Base-by-base conservation (phyloP, 108 stramenopile species). In the Skeletonema marinoi region DNA sequence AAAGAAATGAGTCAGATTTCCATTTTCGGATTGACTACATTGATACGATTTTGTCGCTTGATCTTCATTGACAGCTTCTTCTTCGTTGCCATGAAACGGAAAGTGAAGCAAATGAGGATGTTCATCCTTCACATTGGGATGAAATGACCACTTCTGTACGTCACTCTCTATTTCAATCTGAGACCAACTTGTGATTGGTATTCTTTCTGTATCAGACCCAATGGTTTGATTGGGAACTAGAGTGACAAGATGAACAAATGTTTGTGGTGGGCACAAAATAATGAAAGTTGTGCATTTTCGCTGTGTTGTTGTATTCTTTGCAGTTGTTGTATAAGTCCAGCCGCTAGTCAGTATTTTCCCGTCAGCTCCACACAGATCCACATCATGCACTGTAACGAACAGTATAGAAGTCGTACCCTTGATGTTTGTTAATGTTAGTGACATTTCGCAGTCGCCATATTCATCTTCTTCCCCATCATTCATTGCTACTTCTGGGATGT, bases 1-100 rank as follows among this genome's bases (percentile, higher is more conserved):
- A 61, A 93, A 94, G 67, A 92, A 96, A 75, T 96, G 96, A 9
- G 96, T 94, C 32, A 96, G 78, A 48, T 87, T 78, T 35, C 96
- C 96, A 74, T 82, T 71, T 70, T 88, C 89, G 5, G 92, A 91
- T 75, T 96, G 96, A 4, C 90, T 93, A 61, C 96, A 96, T 38
- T 91, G 78, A 78, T 84, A 93, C 1, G 85, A 62, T 63, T 69
- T 16, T 17, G 19, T 44, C 19, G 16, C 36, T 16, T 76, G 72
- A 11, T 78, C 72, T 38, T 81, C 58, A 29, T 69, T 12, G 1
- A 32, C 60, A 17, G 9, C 63, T 35, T 64, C 61, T 62, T 62
- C 62, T 33, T 41, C 66, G 48, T 46, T 54, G 21, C 74, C 65
- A 68, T 32, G 12, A 33, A 94, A 85, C 29, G 93, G 93, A 78